phyloP scores from a whole-genome alignment of 495 filamentous ascomycete genomes.

The Amorphotheca resinae region DNA sequence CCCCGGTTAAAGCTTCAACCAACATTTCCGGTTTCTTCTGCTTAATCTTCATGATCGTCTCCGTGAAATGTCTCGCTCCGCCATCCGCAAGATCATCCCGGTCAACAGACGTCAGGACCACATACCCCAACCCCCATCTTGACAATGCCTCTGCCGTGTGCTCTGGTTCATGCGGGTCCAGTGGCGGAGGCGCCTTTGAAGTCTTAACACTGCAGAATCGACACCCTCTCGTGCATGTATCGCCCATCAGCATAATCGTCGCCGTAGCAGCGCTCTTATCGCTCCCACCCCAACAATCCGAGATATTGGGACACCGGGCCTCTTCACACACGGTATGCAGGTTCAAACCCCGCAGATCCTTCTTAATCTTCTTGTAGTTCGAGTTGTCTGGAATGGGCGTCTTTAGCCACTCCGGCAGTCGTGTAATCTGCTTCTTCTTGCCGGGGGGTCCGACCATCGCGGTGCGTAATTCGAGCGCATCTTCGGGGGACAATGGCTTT shows the following conservation, averaged over 20 bases:
- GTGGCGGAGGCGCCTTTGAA: slow-evolving; percentile 56
- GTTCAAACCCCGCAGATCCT: slow-evolving; percentile 76
- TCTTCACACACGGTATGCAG: slow-evolving; percentile 97
- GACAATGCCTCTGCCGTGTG: slow-evolving; percentile 88
- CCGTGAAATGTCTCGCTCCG: slow-evolving; percentile 81
- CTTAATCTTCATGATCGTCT: slow-evolving; percentile 92
- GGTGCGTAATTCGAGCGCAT: slow-evolving; percentile 58
- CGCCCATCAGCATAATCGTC: slow-evolving; percentile 99
- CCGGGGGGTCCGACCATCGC: slow-evolving; percentile 72
- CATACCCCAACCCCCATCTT: slow-evolving; percentile 90
- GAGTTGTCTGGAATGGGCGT: slow-evolving; percentile 71
- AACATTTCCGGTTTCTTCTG: slow-evolving; percentile 71
- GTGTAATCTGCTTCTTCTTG: slow-evolving; percentile 75
- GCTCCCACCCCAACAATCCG: slow-evolving; percentile 90
- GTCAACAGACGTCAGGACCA: slow-evolving; percentile 87
- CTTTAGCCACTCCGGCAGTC: slow-evolving; percentile 90
- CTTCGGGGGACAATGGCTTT: slow-evolving; percentile 35
- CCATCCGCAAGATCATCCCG: slow-evolving; percentile 86
- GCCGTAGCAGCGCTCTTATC: slow-evolving; percentile 85
- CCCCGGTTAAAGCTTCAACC: slow-evolving; percentile 92
- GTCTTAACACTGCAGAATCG: slow-evolving; percentile 97
- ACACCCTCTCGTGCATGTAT: slow-evolving; percentile 94
- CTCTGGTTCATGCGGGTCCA: slow-evolving; percentile 94
- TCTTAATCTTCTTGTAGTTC: slow-evolving; percentile 89
- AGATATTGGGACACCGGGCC: slow-evolving; percentile 93